Evolutionary conservation across 1,284 basidiomycete species (phyloP).

Genomic region (Vanrija pseudolonga): DNA sequence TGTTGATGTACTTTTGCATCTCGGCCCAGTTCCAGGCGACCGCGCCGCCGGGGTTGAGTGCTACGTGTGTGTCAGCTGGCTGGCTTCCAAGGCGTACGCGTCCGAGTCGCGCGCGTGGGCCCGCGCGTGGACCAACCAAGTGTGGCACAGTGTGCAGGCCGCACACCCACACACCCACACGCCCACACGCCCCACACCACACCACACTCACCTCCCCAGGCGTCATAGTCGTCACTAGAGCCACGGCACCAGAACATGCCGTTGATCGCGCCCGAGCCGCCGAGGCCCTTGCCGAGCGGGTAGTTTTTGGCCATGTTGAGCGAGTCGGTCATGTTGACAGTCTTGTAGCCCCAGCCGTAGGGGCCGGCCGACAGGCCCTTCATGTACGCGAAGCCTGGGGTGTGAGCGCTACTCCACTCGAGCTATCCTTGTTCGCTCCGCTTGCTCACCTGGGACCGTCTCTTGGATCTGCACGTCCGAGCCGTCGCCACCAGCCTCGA

Average conservation of each 20-base stretch:
- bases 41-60: conserved; percentile 41
- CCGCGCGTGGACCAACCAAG: neutral
- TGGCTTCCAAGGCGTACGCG: too few species aligned
- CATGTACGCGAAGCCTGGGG: neutral
- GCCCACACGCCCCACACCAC: neutral
- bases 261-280: conserved; percentile 66
- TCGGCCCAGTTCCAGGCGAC: conserved; percentile 45
- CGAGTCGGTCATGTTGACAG: conserved; percentile 42
- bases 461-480: conserved; percentile 50
- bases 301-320: conserved; percentile 44
- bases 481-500: conserved; percentile 68
- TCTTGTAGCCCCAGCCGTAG: conserved; percentile 66
- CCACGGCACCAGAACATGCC: conserved; percentile 60
- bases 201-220: conserved; percentile 43
- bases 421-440: too few species aligned
- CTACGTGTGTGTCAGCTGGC: conserved; percentile 14
- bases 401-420: neutral
- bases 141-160: too few species aligned
- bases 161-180: too few species aligned
- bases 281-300: conserved; percentile 65
- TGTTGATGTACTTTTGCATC: conserved; percentile 46
- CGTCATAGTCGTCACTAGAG: conserved; percentile 47
- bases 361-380: conserved; percentile 11
- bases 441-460: conserved; percentile 52
- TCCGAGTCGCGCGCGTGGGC: too few species aligned